Percentiles rank a stretch among this genome's conserved stretches.
These are phyloP conservation scores for Diaporthe vexans DNA, from an alignment of 2,329 filamentous ascomycete genomes.

Conservation along the genomic window DNA sequence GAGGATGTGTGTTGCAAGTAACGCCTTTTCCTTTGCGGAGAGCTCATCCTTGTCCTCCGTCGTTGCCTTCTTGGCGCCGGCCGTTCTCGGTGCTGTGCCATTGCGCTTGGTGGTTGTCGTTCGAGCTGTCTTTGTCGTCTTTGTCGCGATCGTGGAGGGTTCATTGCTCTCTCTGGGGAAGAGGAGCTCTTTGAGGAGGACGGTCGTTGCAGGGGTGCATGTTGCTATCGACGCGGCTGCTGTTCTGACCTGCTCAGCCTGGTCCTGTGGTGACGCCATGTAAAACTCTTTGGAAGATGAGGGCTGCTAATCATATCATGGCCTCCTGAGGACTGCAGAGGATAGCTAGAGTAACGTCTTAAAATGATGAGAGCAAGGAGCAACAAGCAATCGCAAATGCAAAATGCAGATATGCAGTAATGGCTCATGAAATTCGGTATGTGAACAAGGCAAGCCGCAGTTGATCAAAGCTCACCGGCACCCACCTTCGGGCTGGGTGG, in stretches of 20 bases:
- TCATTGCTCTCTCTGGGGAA: slow-evolving; percentile 50
- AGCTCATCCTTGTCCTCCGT: slow-evolving; percentile 58
- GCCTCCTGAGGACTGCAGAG: slow-evolving; percentile 45
- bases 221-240: slow-evolving; percentile 61
- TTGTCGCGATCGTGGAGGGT: slow-evolving; percentile 39
- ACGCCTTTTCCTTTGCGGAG: slow-evolving; percentile 71
- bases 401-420: slow-evolving; percentile 17
- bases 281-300: slow-evolving; percentile 44
- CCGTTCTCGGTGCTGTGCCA: slow-evolving; percentile 47
- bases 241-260: slow-evolving; percentile 62
- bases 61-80: slow-evolving; percentile 47
- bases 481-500: slow-evolving; percentile 1
- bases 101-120: slow-evolving; percentile 47
- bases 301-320: slow-evolving; percentile 53
- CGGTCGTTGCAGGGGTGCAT: slow-evolving; percentile 61
- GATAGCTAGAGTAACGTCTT: slow-evolving; percentile 46
- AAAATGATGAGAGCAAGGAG: slow-evolving; percentile 30
- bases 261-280: slow-evolving; percentile 57
- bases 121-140: slow-evolving; percentile 44
- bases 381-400: slow-evolving; percentile 38
- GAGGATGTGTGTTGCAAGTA: slow-evolving; percentile 79
- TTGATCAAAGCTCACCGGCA: slow-evolving; percentile 7
- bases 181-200: slow-evolving; percentile 61
- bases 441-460: not conserved
- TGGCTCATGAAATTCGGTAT: slow-evolving; percentile 4